phyloP scores from a whole-genome alignment of 108 stramenopile species.

The Cyclotella sp. region DNA sequence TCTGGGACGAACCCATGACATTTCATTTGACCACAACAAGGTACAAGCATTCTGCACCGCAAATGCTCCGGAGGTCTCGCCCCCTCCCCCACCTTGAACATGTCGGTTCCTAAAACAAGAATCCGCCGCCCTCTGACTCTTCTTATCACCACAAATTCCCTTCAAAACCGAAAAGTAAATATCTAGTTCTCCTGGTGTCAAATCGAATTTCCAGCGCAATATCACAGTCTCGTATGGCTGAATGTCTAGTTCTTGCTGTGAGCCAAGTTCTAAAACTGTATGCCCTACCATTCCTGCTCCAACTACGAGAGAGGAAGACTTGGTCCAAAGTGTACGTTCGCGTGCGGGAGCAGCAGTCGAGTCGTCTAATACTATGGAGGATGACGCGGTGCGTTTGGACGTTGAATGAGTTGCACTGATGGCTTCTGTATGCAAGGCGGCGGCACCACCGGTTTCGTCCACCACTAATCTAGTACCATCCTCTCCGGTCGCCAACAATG shows the following conservation, averaged over 20 bases:
- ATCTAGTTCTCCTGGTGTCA: constrained; percentile 67
- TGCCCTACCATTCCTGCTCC: constrained; percentile 77
- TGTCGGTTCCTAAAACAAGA: constrained; percentile 47
- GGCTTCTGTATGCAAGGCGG: background rate
- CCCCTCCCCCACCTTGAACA: constrained; percentile 81
- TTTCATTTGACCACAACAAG: constrained; percentile 81
- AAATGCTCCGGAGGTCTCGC: constrained; percentile 82
- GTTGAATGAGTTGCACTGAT: background rate
- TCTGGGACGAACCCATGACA: constrained; percentile 87
- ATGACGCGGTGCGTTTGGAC: background rate
- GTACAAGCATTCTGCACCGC: constrained; percentile 79
- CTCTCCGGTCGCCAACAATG: background rate
- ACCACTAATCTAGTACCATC: background rate
- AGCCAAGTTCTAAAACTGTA: constrained; percentile 55
- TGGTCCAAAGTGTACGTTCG: constrained; percentile 62
- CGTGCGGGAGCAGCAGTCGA: background rate
- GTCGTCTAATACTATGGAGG: constrained; percentile 10
- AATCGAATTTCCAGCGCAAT: constrained; percentile 89
- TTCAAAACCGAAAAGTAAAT: constrained; percentile 81
- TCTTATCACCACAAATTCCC: constrained; percentile 67
- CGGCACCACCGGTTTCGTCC: constrained; percentile 4
- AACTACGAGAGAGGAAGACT: constrained; percentile 74
- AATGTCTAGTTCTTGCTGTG: constrained; percentile 30
- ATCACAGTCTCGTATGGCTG: constrained; percentile 65
- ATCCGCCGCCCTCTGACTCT: constrained; percentile 62